A percentile compares a stretch with the other conserved stretches of the same genome.
phyloP scores from a whole-genome alignment of 2,329 filamentous ascomycete genomes.

The Fusarium austroafricanum region DNA sequence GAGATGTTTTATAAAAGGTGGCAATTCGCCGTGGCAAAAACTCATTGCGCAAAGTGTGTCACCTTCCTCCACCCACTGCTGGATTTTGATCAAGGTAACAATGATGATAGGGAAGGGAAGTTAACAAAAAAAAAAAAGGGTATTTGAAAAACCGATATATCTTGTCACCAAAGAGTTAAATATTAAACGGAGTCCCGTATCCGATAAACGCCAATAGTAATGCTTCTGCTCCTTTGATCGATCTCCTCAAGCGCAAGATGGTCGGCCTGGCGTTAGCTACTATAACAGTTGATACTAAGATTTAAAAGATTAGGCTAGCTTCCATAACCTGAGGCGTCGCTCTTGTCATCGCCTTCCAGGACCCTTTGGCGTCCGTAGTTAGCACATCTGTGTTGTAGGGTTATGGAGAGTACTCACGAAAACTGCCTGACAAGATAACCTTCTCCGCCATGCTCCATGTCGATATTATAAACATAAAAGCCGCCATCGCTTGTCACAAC shows the following conservation, averaged over 20 bases:
- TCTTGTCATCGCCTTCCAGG: constrained; percentile 66
- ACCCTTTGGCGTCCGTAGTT: constrained; percentile 53
- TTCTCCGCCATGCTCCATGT: constrained; percentile 94
- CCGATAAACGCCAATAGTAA: constrained; percentile 31
- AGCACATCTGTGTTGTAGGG: neutral
- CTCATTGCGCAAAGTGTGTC: neutral
- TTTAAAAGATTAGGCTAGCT: constrained; percentile 28
- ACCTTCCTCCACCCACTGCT: neutral
- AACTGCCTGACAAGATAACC: constrained; percentile 92
- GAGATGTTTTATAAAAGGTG: neutral
- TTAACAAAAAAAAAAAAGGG: constrained; percentile 19
- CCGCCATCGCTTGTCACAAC: constrained; percentile 95
- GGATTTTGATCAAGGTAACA: neutral
- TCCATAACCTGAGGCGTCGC: constrained; percentile 61
- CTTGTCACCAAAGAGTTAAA: neutral
- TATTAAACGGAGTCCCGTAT: neutral
- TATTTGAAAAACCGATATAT: constrained; percentile 17
- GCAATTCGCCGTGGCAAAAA: constrained; percentile 1
- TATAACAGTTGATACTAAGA: neutral
- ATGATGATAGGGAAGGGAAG: neutral
- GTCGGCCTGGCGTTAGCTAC: neutral
- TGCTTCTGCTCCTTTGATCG: constrained; percentile 22
- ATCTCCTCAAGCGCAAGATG: neutral
- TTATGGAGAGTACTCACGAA: constrained; percentile 71
- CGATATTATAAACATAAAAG: constrained; percentile 95